phyloP scores from a whole-genome alignment of 768 basidiomycete species.

The Amanita phalloides region DNA sequence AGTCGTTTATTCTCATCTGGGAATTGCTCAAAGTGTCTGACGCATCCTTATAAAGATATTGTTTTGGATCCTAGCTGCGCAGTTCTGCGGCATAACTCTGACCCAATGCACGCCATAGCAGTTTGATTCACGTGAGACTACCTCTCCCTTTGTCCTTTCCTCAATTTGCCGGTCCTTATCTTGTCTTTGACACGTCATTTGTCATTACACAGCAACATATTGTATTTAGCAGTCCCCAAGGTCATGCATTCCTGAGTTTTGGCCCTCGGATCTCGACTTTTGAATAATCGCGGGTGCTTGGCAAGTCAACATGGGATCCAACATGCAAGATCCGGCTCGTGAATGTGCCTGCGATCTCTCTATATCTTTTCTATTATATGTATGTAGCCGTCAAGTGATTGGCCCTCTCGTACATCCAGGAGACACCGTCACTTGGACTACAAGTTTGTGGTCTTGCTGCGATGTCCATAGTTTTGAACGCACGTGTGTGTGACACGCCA shows the following conservation, averaged over 20 bases:
- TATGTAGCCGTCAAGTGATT: neutral
- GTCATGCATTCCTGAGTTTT: neutral
- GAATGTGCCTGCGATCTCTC: neutral
- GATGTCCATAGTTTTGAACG: neutral
- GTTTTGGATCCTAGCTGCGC: constrained; percentile 75
- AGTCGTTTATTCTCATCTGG: constrained; percentile 16
- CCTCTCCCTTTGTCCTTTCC: neutral
- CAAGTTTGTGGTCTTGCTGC: neutral
- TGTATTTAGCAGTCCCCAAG: neutral
- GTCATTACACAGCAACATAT: neutral
- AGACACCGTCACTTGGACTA: neutral
- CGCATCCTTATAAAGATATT: constrained; percentile 36
- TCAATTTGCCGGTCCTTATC: neutral
- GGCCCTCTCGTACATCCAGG: neutral
- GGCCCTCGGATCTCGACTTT: neutral
- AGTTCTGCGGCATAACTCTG: constrained; percentile 81
- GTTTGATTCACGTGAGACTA: neutral
- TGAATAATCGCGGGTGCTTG: neutral
- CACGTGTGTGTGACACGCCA: neutral
- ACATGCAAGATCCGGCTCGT: neutral
- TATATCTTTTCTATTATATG: neutral
- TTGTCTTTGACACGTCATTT: neutral
- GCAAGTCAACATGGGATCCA: neutral
- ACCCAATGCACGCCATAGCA: constrained; percentile 43
- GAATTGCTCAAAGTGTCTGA: neutral